Evolutionary conservation across 345 rosid genomes (phyloP).

Genomic region (thale cress (Arabidopsis thaliana)): TAIR10.1 NC_003074.8:8253501-8254000

Average conservation of each 20-base stretch:
- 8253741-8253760: slow-evolving; percentile 4
- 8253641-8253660: slow-evolving; percentile 30
- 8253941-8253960: slow-evolving; percentile 26
- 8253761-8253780: background rate
- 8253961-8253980: slow-evolving; percentile 41
- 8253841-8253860: slow-evolving; percentile 8
- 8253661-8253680: slow-evolving; percentile 26
- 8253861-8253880: slow-evolving; percentile 21
- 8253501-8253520: too few relatives aligned
- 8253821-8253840: slow-evolving; percentile 26
- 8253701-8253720: background rate
- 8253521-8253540: too few relatives aligned
- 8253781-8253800: background rate
- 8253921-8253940: slow-evolving; percentile 35
- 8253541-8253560: too few relatives aligned
- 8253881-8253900: slow-evolving; percentile 43
- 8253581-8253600: too few relatives aligned
- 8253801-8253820: slow-evolving; percentile 22
- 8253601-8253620: too few relatives aligned
- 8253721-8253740: slow-evolving; percentile 6
- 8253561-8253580: too few relatives aligned
- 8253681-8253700: slow-evolving; percentile 2
- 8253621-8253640: background rate
- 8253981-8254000: slow-evolving; percentile 28
- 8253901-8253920: slow-evolving; percentile 43